Percentiles rank a stretch among this genome's conserved stretches.
Evolutionary conservation across 208 protist species (phyloP).

Genomic region (Crithidia fasciculata): DNA sequence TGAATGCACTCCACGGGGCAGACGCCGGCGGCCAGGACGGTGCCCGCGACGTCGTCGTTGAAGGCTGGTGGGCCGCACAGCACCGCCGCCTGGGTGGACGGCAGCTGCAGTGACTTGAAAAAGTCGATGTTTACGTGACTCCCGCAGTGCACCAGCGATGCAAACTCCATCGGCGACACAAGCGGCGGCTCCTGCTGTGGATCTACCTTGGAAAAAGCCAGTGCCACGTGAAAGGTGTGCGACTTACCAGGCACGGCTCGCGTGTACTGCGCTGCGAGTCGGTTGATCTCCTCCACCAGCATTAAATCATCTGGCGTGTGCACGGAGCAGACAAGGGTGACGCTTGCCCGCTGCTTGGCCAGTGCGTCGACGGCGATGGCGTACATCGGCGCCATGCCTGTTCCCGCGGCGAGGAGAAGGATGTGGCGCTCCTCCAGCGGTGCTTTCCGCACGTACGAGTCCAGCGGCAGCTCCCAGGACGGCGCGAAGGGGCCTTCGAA

Average conservation of each 20-base stretch:
- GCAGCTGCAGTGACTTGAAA: conserved; percentile 7
- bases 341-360: conserved; percentile 36
- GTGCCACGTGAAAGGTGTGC: conserved; percentile 23
- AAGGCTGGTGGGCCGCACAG: conserved; percentile 71
- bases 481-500: conserved; percentile 65
- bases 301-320: conserved; percentile 44
- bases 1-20: conserved; percentile 44
- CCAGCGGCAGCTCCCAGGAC: conserved; percentile 45
- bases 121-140: conserved; percentile 11
- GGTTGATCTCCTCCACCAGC: conserved; percentile 46
- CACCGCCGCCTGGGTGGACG: conserved; percentile 36
- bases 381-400: conserved; percentile 68
- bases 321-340: conserved; percentile 61
- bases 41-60: conserved; percentile 28
- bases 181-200: conserved; percentile 3
- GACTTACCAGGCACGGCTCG: conserved; percentile 8
- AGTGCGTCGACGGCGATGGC: conserved; percentile 56
- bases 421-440: conserved; percentile 40
- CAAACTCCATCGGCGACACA: conserved; percentile 4
- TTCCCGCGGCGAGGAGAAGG: conserved; percentile 70
- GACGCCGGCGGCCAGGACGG: conserved; percentile 39
- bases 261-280: conserved; percentile 32
- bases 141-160: conserved; percentile 15
- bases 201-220: conserved; percentile 5
- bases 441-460: conserved; percentile 35